Evolutionary conservation across 2,329 filamentous ascomycete species (phyloP).

Genomic region (Penicillium sp.): DNA sequence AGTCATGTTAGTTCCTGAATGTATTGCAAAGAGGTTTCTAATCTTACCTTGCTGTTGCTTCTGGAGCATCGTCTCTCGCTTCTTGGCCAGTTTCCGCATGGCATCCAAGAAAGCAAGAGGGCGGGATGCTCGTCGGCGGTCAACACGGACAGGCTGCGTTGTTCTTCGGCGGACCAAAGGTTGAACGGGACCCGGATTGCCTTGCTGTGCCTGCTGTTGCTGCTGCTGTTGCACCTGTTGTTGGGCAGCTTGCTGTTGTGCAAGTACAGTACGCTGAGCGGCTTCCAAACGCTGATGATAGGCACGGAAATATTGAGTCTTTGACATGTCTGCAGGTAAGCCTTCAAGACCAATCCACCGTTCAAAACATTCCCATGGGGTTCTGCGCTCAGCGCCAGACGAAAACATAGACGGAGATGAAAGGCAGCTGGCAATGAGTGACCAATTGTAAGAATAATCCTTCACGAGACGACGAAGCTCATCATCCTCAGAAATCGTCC

Average conservation of each 20-base stretch:
- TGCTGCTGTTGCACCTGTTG: slow-evolving; percentile 56
- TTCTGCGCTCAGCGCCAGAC: slow-evolving; percentile 84
- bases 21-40: not conserved
- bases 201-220: slow-evolving; percentile 27
- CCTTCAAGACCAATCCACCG: slow-evolving; percentile 92
- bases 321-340: slow-evolving; percentile 85
- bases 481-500: slow-evolving; percentile 86
- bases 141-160: slow-evolving; percentile 73
- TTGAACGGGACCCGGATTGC: slow-evolving; percentile 51
- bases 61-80: slow-evolving; percentile 76
- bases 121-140: slow-evolving; percentile 78
- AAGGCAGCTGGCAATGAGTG: slow-evolving; percentile 79
- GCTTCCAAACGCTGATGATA: slow-evolving; percentile 62
- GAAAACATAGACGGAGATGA: slow-evolving; percentile 69
- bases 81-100: slow-evolving; percentile 93
- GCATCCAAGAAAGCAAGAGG: slow-evolving; percentile 86
- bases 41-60: slow-evolving; percentile 74
- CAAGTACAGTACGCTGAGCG: slow-evolving; percentile 57
- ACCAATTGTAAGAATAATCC: slow-evolving; percentile 97
- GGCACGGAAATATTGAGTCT: slow-evolving; percentile 89
- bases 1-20: slow-evolving; percentile 17
- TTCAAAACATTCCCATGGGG: slow-evolving; percentile 98
- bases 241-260: slow-evolving; percentile 53
- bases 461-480: slow-evolving; percentile 79
- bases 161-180: slow-evolving; percentile 64